Base-by-base conservation (phyloP, 768 basidiomycete species). In the Psilocybe cyanescens region DNA sequence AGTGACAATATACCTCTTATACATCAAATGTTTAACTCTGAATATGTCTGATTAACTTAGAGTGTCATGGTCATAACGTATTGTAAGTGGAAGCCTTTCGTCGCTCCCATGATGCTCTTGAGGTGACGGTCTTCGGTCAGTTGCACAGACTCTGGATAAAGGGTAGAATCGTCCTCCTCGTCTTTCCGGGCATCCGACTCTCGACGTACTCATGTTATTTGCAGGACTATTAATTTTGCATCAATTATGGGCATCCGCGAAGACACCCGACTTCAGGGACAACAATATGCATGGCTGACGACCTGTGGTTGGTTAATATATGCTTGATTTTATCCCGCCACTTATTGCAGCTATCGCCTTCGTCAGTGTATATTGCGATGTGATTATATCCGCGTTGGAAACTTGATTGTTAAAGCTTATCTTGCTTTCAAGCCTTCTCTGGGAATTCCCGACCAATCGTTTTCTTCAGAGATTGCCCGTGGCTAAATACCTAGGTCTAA, bases 401-500 rank as follows among this genome's bases (percentile, higher is more conserved):
- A 47, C 24, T 11, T 45, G 56, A 24, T 31, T 19, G 54, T 28
- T 28, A 24, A 55, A 47, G 60, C 24, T 46, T 49, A 19, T 8
- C 41, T 45, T 12, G n/a, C 6, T 28, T 29, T 6, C 14, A 59
- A 79, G 76, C 45, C 68, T 80, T 12, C 47, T 73, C 14, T 80
- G 79, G 79, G 79, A 83, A 68, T 78, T 82, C 44, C 83, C 82
- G 0, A 78, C 81, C 4, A 84, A 83, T 63, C 71, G 78, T 4
- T 69, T 83, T 17, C 74, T 84, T 39, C 83, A 84, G 63, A 73
- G 79, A 2, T 68, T 84, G 14, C 82, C 82, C 3, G 71, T 85
- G 53, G 83, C 70, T n/a, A 84, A 83, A 70, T 83, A 80, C 59
- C 72, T 84, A 1, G 76, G 74, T 3, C 76, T 79, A 67, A 78